Evolutionary conservation across 345 rosid genomes (phyloP).

Genomic region (Odontarrhena argentea): DNA sequence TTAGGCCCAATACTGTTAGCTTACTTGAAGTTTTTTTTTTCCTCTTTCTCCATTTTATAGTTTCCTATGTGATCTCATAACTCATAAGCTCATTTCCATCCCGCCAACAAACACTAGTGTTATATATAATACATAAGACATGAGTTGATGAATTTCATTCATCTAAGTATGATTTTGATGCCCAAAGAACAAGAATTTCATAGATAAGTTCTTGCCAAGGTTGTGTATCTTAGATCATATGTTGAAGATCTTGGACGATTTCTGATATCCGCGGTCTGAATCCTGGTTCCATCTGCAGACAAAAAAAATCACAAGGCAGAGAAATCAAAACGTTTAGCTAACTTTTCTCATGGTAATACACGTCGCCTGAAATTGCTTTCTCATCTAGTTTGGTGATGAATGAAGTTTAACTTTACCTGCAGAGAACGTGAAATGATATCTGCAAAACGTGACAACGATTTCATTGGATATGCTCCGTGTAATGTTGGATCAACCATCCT

Average conservation of each 20-base stretch:
- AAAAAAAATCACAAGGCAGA: constrained; percentile 4
- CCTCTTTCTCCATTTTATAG: too few species aligned
- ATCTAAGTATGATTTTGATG: constrained; percentile 8
- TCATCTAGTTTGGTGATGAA: background rate
- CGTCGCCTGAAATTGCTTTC: background rate
- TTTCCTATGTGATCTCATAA: background rate
- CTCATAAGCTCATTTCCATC: background rate
- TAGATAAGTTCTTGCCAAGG: constrained; percentile 2
- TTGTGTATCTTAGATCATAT: constrained; percentile 48
- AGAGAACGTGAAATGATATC: constrained; percentile 87
- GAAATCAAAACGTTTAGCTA: background rate
- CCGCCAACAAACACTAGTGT: constrained; percentile 17
- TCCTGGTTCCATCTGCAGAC: constrained; percentile 70
- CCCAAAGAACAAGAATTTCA: constrained; percentile 24
- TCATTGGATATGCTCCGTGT: constrained; percentile 66
- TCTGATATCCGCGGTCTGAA: constrained; percentile 87
- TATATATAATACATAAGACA: constrained; percentile 9
- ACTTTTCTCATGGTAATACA: background rate
- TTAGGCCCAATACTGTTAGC: constrained; percentile 1
- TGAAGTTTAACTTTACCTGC: constrained; percentile 56
- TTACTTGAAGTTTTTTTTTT: too few species aligned
- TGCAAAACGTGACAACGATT: constrained; percentile 90
- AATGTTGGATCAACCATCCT: constrained; percentile 86
- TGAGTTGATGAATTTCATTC: constrained; percentile 2
- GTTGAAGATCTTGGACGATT: constrained; percentile 81